Base-by-base conservation (phyloP, 306 rosid species). In the Lathyrus sativus region DNA sequence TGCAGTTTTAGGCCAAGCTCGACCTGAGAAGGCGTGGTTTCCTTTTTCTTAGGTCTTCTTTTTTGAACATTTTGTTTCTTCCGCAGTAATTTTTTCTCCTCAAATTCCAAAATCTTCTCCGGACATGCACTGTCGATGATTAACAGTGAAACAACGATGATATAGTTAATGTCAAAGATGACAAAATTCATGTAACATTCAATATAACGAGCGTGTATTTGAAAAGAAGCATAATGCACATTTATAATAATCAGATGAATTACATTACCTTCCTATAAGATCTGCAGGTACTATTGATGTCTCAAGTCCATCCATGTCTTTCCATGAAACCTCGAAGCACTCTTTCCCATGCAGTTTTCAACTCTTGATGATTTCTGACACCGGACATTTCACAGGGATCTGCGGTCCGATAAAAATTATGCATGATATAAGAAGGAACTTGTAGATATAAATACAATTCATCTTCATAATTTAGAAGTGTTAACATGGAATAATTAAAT, bases 251-350 rank as follows among this genome's bases (percentile, higher is more conserved):
- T 46, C 48, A 56, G 65, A 71, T 38, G 24, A 63, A 41, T 45
- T 17, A 29, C 11, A 31, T 67, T 77, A 86, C 95, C 88, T 81
- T 74, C 81, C 59, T 58, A 90, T 53, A 68, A 90, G 95, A 81
- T 86, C 84, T 67, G 83, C 83, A 29, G 88, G 88, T 44, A 90
- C 86, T 55, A 81, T 45, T 41, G 91, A 88, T 50, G 83, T 73
- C 78, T 78, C 59, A 74, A 86, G 87, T 51, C 96, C 96, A 67
- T 85, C 81, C 35, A 72, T 65, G 57, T 78, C 76, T 71, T 77
- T 84, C 96, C 95, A 88, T 17, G 86, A 82, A 68, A 90, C 96
- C 74, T 90, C 96, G 22, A 48, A 85, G 81, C 85, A 87, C 13
- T 90, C 91, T 14, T 62, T 82, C 61, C 95, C 95, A 19, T 79